Evolutionary conservation across 495 filamentous ascomycete genomes (phyloP).

Genomic region (Trichoderma gamsii): DNA sequence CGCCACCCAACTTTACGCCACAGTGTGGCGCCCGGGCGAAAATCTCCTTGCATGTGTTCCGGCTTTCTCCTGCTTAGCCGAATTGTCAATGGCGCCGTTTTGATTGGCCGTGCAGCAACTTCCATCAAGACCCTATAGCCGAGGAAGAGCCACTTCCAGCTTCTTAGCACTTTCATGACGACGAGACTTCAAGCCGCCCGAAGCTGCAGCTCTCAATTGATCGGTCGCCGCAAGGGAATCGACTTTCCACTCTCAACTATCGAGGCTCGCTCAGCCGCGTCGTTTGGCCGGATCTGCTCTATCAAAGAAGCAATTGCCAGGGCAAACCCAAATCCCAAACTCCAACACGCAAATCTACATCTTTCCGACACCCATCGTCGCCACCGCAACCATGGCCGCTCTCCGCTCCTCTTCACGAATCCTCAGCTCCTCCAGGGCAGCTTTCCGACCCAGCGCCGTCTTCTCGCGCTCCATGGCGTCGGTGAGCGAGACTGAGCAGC

Average conservation of each 20-base stretch:
- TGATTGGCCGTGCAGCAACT: not conserved
- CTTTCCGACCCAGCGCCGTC: constrained; percentile 37
- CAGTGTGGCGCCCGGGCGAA: no score
- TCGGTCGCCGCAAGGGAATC: not conserved
- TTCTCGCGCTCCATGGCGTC: constrained; percentile 38
- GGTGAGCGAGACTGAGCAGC: constrained; percentile 42
- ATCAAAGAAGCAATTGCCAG: not conserved
- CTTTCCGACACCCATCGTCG: not conserved
- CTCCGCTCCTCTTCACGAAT: constrained; percentile 64
- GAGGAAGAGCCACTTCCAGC: constrained; percentile 9
- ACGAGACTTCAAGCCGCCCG: not conserved
- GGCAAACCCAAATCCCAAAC: no score
- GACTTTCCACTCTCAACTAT: not conserved
- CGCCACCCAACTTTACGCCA: no score
- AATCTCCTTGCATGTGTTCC: not conserved
- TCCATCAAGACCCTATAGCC: not conserved
- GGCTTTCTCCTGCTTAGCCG: constrained; percentile 11
- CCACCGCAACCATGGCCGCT: constrained; percentile 58
- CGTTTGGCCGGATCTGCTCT: not conserved
- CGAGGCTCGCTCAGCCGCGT: not conserved
- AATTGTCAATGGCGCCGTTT: not conserved
- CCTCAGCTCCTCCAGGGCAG: constrained; percentile 47
- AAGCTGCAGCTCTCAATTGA: not conserved
- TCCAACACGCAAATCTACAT: not conserved
- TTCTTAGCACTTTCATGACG: constrained; percentile 1